Evolutionary conservation across 345 rosid genomes (phyloP), one percentile per base, ranked within the genome.

Genomic region (Reutealis trisperma): DNA sequence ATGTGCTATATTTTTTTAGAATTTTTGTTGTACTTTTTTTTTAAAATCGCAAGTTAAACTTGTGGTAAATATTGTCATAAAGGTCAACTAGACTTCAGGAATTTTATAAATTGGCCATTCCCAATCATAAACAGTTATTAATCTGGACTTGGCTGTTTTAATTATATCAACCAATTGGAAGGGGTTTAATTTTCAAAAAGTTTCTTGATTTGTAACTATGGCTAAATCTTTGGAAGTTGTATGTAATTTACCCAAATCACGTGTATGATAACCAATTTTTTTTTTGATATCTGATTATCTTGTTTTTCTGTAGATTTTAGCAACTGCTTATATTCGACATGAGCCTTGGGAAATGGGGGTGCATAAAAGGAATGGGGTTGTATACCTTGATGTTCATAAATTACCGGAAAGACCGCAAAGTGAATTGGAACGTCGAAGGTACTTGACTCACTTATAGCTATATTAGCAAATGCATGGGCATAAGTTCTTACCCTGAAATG

Each of bases 321-420:
- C 91, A 54, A 87, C 98, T 84, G 94, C 98, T 75, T 96, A 96
- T 84, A 85, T 88, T 75, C 84, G 87, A 77, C 84, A 87, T 74
- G 99, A 93, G 66, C 92, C 98, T 44, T 96, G 99, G 99, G 98
- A 93, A 88, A 96, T 96, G 98, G 99, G 99, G 15, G 98, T 96
- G 85, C 99, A 96, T 83, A 93, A 92, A 86, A 88, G 98, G 88
- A 92, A 93, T 79, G 98, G 98, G 66, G 91, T 88, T 32, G 92
- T 96, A 68, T 93, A 96, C 87, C 91, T 92, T 63, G 98, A 96
- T 77, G 95, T 91, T 62, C 99, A 96, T 86, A 96, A 93, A 83
- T 88, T 93, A 57, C 99, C 94, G 63, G 97, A 93, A 80, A 87
- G 93, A 79, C 95, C 90, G 37, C 89, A 87, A 73, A 93, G 86